A percentile compares a stretch with the other conserved stretches of the same genome.
Conservation (phyloP, 73 alveolate genomes). For the Symbiodinium natans region DNA sequence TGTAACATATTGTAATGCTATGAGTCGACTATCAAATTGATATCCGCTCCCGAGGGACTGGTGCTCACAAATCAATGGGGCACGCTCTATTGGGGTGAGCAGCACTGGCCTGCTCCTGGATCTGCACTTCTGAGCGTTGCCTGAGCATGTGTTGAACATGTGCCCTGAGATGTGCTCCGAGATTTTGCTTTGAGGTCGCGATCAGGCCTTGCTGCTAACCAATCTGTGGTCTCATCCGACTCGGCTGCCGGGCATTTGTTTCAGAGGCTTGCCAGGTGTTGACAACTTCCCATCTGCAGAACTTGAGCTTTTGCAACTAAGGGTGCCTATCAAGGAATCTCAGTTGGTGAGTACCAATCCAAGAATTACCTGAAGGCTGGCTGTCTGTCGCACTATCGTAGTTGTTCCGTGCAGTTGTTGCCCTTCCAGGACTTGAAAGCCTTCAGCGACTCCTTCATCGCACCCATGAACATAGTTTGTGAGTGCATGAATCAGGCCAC, state of each 20-base stretch:
- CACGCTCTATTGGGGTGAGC: slow-evolving; percentile 75
- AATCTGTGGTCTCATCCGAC: slow-evolving; percentile 37
- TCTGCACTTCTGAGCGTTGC: not conserved
- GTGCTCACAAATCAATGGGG: slow-evolving; percentile 77
- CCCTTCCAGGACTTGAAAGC: slow-evolving; percentile 47
- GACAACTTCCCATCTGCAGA: not conserved
- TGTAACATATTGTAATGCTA: not conserved
- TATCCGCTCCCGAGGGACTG: slow-evolving; percentile 44
- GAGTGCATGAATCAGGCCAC: slow-evolving; percentile 50
- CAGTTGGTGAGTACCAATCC: slow-evolving; percentile 37
- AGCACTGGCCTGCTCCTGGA: slow-evolving; percentile 76
- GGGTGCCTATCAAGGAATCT: slow-evolving; percentile 8
- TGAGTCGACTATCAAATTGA: not conserved
- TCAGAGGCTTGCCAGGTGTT: not conserved
- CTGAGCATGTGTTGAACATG: not conserved
- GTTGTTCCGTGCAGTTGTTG: not conserved
- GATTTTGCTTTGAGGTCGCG: slow-evolving; percentile 20
- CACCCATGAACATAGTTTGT: slow-evolving; percentile 24
- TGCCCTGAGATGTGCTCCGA: not conserved
- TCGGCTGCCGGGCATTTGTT: not conserved
- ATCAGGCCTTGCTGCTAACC: slow-evolving; percentile 31
- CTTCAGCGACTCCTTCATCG: slow-evolving; percentile 42
- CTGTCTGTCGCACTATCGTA: not conserved
- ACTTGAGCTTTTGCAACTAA: not conserved
- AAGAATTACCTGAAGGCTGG: slow-evolving; percentile 72